Evolutionary conservation across 495 filamentous ascomycete species (phyloP).

Genomic region (Lasiosphaeriaceae sp.): DNA sequence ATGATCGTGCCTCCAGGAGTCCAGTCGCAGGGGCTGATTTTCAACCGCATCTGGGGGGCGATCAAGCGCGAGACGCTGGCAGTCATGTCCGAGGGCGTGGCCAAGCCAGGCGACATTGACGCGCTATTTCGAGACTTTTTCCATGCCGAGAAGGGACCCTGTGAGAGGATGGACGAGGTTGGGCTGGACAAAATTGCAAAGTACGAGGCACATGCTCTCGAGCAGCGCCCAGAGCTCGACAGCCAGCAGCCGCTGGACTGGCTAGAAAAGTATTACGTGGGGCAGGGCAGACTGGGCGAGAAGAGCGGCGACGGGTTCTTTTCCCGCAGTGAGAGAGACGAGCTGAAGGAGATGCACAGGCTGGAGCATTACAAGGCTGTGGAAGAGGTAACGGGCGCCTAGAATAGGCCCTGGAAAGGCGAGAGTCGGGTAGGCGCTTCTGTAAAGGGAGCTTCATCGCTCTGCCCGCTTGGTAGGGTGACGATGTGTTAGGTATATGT

Average conservation of each 20-base stretch:
- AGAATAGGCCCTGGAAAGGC: not conserved
- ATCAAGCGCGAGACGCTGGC: constrained; percentile 52
- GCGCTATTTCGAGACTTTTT: constrained; percentile 46
- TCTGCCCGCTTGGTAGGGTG: too few species aligned
- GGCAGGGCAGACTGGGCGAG: constrained; percentile 38
- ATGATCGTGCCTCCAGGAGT: constrained; percentile 30
- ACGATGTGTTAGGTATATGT: too few species aligned
- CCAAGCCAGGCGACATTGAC: constrained; percentile 38
- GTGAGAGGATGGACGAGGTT: constrained; percentile 47
- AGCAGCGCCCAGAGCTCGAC: constrained; percentile 16
- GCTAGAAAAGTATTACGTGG: constrained; percentile 37
- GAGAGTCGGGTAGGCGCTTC: too few species aligned
- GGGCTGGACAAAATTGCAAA: constrained; percentile 43
- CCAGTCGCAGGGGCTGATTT: constrained; percentile 54
- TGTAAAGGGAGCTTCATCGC: too few species aligned
- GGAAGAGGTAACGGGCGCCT: constrained; percentile 27
- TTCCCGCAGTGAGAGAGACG: constrained; percentile 22
- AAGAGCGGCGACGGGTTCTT: constrained; percentile 37
- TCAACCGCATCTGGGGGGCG: constrained; percentile 59
- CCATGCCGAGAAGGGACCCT: constrained; percentile 41
- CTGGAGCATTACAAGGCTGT: constrained; percentile 15
- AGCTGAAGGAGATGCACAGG: constrained; percentile 20
- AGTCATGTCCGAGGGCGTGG: constrained; percentile 49
- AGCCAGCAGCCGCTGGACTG: constrained; percentile 23
- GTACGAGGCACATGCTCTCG: constrained; percentile 35